Percentiles rank a stretch among this genome's conserved stretches.
phyloP scores from a whole-genome alignment of 495 filamentous ascomycete species.

The Neurospora sp. region DNA sequence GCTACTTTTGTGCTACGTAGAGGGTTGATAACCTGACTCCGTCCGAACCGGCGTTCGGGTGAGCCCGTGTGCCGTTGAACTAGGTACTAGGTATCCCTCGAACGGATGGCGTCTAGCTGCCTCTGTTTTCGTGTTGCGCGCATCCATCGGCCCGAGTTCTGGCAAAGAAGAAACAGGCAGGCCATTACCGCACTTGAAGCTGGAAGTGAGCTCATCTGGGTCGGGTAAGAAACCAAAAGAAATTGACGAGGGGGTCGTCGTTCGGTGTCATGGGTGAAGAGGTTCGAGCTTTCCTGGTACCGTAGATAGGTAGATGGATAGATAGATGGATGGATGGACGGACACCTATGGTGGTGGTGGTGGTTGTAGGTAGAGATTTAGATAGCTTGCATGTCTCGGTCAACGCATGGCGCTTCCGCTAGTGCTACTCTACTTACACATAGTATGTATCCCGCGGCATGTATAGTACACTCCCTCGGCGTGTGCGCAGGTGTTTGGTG shows the following conservation, averaged over 20 bases:
- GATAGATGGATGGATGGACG: neutral
- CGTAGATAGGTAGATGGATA: neutral
- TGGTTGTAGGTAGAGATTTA: neutral
- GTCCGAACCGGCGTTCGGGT: neutral
- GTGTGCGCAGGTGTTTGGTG: neutral
- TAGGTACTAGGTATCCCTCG: neutral
- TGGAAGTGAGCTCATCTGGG: neutral
- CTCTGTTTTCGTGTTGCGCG: neutral
- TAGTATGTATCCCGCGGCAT: neutral
- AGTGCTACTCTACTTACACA: neutral
- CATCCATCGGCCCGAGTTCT: neutral
- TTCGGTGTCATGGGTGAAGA: neutral
- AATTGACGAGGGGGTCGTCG: neutral
- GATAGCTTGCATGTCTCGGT: neutral
- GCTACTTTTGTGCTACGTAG: no score
- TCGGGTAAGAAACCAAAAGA: no score
- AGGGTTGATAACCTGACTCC: no score
- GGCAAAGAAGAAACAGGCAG: neutral
- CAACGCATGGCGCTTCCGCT: neutral
- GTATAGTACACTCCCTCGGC: neutral
- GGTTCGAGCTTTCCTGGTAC: neutral
- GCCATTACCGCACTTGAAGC: neutral
- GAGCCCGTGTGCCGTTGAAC: neutral
- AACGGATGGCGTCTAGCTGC: neutral
- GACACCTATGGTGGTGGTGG: neutral